phyloP scores from a whole-genome alignment of 2,329 filamentous ascomycete species.

The Arthrinium puccinioides region DNA sequence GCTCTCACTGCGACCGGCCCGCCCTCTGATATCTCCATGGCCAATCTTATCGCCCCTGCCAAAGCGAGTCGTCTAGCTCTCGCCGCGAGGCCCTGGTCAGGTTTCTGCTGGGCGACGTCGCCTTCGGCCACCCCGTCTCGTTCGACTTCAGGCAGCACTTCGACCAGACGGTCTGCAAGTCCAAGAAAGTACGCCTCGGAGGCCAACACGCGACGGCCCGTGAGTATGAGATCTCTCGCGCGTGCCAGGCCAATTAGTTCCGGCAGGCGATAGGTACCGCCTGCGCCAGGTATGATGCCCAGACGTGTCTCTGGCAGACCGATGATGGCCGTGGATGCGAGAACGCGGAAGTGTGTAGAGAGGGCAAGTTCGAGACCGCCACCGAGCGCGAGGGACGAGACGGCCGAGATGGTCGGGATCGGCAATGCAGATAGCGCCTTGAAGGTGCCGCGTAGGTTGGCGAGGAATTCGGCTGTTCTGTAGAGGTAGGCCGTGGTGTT shows the following conservation, averaged over 20 bases:
- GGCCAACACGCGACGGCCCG: constrained; percentile 75
- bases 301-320: constrained; percentile 87
- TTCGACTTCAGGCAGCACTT: constrained; percentile 57
- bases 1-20: constrained; percentile 77
- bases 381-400: constrained; percentile 80
- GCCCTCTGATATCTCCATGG: constrained; percentile 80
- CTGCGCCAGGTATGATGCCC: constrained; percentile 90
- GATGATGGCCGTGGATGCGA: constrained; percentile 70
- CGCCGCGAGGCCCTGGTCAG: constrained; percentile 36
- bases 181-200: constrained; percentile 89
- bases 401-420: constrained; percentile 83
- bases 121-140: constrained; percentile 31
- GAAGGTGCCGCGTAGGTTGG: constrained; percentile 69
- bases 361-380: constrained; percentile 92
- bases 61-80: constrained; percentile 62
- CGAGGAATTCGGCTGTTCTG: constrained; percentile 75
- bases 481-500: constrained; percentile 3
- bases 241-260: constrained; percentile 70
- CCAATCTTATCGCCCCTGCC: constrained; percentile 69
- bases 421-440: constrained; percentile 65
- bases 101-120: constrained; percentile 28
- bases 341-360: constrained; percentile 80
- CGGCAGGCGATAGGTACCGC: constrained; percentile 84
- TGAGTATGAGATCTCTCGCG: constrained; percentile 86
- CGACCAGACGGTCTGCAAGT: constrained; percentile 81